A percentile compares a stretch with the other conserved stretches of the same genome.
phyloP scores from a whole-genome alignment of 257 asterid genomes.

The Fraxinus americana region DNA sequence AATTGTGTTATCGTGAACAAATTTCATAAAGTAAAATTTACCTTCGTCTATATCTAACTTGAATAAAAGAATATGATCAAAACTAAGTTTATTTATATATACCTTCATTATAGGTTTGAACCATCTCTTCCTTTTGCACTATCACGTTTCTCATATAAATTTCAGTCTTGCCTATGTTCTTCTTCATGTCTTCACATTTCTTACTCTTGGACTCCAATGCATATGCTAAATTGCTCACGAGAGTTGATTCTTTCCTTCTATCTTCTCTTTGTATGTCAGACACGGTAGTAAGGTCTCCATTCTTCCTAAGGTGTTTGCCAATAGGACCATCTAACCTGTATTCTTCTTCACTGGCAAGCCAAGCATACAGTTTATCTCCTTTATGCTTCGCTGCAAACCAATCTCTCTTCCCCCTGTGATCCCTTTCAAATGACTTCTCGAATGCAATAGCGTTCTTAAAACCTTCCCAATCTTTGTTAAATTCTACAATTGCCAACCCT shows the following conservation, averaged over 20 bases:
- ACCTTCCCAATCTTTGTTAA: slow-evolving; percentile 78
- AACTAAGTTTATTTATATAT: slow-evolving; percentile 21
- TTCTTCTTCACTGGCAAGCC: slow-evolving; percentile 89
- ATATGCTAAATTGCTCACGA: slow-evolving; percentile 50
- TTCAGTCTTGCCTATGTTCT: slow-evolving; percentile 66
- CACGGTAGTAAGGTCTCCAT: slow-evolving; percentile 78
- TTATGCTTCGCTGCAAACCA: slow-evolving; percentile 44
- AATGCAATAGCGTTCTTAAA: slow-evolving; percentile 69
- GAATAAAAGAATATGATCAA: slow-evolving; percentile 22
- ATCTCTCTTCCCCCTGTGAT: slow-evolving; percentile 66
- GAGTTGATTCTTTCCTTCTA: slow-evolving; percentile 50
- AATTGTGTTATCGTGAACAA: slow-evolving; percentile 12
- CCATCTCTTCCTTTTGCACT: slow-evolving; percentile 62
- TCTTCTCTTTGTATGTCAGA: slow-evolving; percentile 57
- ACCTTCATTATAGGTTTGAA: slow-evolving; percentile 64
- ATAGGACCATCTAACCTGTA: slow-evolving; percentile 41
- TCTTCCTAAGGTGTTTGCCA: slow-evolving; percentile 68
- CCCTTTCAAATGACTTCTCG: slow-evolving; percentile 74
- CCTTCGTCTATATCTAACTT: background rate
- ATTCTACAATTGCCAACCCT: slow-evolving; percentile 73
- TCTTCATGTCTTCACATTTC: slow-evolving; percentile 60
- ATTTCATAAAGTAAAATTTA: background rate
- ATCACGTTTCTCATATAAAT: slow-evolving; percentile 43
- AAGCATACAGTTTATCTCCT: slow-evolving; percentile 63
- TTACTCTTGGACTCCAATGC: slow-evolving; percentile 47